Base-by-base conservation (phyloP, 352 stramenopile genomes). In the Thalassiosira hispida region DNA sequence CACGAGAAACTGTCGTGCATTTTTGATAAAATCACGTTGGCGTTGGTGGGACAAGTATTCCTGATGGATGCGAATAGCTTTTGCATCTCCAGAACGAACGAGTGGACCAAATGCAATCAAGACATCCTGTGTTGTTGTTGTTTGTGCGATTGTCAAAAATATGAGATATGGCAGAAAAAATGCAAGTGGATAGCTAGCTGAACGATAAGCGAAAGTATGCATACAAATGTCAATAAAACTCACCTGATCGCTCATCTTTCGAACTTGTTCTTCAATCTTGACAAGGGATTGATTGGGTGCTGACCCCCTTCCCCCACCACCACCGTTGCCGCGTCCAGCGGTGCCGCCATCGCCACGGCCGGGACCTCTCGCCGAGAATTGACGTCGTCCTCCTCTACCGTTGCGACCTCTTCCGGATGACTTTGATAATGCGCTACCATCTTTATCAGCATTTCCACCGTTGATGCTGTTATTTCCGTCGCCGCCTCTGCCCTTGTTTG, bases 71-170 rank as follows among this genome's bases (percentile, higher is more conserved):
- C 11, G 14, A 0, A 57, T 40, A 44, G 77, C 77, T 53, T 71
- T 31, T 35, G 55, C 9, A 62, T 81, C 46, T n/a, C 77, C 77
- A n/a, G 49, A 55, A 25, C 77, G 65, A 22, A 85, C 63, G 27
- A 60, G 73, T 3, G 65, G 71, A 22, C 66, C 64, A 40, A 85
- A 85, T 14, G 64, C 71, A 52, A 85, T 82, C 35, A 85, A 61
- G 2, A 85, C 53, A n/a, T 84, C 53, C 73, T 82, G 42, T 25
- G 14, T 55, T 40, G 29, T 18, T 0, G 29, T 62, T 62, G 25
- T n/a, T 25, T 31, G 42, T 66, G 38, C 16, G 16, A 59, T 55
- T 29, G 11, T 6, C 18, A 53, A 25, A 18, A 44, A 63, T 9
- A 44, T 27, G 20, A 25, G 29, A 11, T 29, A 63, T 6, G 38